Conservation (phyloP, 805 yeast species). For the Schizosaccharomyces japonicus region DNA sequence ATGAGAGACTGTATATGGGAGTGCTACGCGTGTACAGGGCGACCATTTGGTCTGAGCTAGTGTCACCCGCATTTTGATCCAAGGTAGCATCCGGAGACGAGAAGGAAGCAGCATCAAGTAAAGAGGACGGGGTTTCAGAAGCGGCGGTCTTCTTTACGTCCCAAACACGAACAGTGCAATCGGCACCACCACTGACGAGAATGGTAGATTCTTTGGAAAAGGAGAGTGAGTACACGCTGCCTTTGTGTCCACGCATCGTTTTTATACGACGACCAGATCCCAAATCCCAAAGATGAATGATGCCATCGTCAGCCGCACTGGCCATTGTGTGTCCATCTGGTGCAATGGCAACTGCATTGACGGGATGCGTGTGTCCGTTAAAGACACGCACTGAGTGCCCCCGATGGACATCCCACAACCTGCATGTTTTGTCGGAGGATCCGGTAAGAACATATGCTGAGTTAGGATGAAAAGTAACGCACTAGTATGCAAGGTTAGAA, state of each 20-base stretch:
- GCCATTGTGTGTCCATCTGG: conserved; percentile 97
- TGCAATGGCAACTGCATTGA: conserved; percentile 63
- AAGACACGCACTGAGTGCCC: conserved; percentile 82
- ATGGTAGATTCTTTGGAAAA: conserved; percentile 76
- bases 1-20: conserved; percentile 78
- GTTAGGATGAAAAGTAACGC: conserved; percentile 81
- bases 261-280: conserved; percentile 76
- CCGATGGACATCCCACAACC: conserved; percentile 90
- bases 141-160: conserved; percentile 36
- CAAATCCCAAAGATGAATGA: conserved; percentile 78
- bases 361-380: conserved; percentile 78
- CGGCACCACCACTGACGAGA: conserved; percentile 78
- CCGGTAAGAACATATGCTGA: conserved; percentile 89
- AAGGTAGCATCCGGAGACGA: conserved; percentile 15
- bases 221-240: conserved; percentile 60
- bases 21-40: conserved; percentile 61
- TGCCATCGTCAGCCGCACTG: conserved; percentile 78
- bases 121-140: background rate
- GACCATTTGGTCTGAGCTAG: conserved; percentile 6
- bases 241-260: conserved; percentile 77
- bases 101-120: background rate
- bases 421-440: conserved; percentile 76
- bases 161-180: conserved; percentile 79
- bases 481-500: background rate
- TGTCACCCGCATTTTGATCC: conserved; percentile 10